Evolutionary conservation across 306 rosid species (phyloP), one percentile per base, ranked within the genome.

Genomic region (Corylus heterophylla): DNA sequence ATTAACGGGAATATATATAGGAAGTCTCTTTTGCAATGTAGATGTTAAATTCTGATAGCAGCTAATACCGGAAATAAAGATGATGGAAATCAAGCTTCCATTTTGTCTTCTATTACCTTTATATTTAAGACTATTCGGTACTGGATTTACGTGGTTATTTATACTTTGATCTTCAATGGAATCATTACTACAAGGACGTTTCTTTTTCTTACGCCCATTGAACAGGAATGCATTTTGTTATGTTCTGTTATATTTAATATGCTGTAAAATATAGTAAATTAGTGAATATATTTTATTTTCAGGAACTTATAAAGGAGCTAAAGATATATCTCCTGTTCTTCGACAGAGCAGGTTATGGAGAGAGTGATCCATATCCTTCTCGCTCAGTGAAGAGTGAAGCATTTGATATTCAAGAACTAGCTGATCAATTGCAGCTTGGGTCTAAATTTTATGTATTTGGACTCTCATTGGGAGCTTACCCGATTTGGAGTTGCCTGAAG

Each of bases 291-390:
- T 50, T 52, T 11, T 79, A 44, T 14, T 69, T 69, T 54, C 84
- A 93, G 97, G 97, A 90, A 78, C 78, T 89, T 47, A 39, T 83
- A 17, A 87, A 89, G 44, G 94, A 92, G 45, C 86, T 87, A 0
- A 84, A 84, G 71, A 62, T 90, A 68, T 94, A 92, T 75, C 77
- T 92, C 25, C 80, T 94, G 61, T 25, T 35, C 80, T 94, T 78
- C 14, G 97, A 92, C 63, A 82, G 97, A 87, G 97, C 98, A 17
- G 97, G 98, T 29, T 89, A 94, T 70, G 94, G 98, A 51, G 98
- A 94, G 31, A 94, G 97, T 76, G 94, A 92, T 78, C 97, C 98
- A 3, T 27, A 87, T 82, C 94, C 97, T n/a, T 81, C 77, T 14
- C 96, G 98, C 18, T 84, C 96, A 4, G 97, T 88, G 62, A 92